Conservation (phyloP, 116 monocot genomes). For the Papilionanthe hybrid region DNA sequence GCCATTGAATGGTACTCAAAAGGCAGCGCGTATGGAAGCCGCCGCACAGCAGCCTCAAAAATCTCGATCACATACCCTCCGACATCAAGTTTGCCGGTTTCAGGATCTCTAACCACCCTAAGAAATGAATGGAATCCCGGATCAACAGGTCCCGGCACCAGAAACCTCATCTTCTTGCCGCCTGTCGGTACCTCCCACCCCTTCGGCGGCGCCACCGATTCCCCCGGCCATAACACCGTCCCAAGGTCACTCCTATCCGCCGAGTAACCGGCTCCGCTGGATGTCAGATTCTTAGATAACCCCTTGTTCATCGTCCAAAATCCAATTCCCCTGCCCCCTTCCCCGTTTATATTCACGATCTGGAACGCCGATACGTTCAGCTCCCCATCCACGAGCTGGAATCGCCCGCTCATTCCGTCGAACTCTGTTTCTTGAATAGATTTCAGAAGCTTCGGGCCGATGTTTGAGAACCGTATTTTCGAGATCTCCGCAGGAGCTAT, state of each 20-base stretch:
- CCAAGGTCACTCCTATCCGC: constrained; percentile 1
- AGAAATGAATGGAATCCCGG: constrained; percentile 48
- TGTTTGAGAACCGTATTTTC: constrained; percentile 8
- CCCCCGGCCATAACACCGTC: constrained; percentile 54
- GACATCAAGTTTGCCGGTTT: constrained; percentile 13
- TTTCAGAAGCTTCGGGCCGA: constrained; percentile 22
- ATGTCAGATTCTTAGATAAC: constrained; percentile 3
- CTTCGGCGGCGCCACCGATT: constrained; percentile 32
- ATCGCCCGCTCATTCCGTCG: constrained; percentile 24
- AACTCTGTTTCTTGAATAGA: constrained; percentile 14
- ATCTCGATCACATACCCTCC: constrained; percentile 59
- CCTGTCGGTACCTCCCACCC: constrained; percentile 42
- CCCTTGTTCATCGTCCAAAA: constrained; percentile 34
- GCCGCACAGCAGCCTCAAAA: constrained; percentile 50
- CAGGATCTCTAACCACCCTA: constrained; percentile 12
- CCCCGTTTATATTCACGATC: constrained; percentile 39
- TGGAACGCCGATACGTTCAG: constrained; percentile 19
- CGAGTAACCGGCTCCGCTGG: constrained; percentile 2
- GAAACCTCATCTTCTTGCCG: constrained; percentile 29
- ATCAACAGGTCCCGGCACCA: constrained; percentile 34
- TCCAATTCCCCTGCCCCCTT: constrained; percentile 19
- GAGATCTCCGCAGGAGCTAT: constrained; percentile 13
- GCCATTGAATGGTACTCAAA: constrained; percentile 25
- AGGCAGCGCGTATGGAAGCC: constrained; percentile 50
- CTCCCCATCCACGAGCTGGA: constrained; percentile 28